Percentiles rank a stretch among this genome's conserved stretches.
Evolutionary conservation across 345 rosid genomes (phyloP).

Genomic region (Eucalyptus marginata): DNA sequence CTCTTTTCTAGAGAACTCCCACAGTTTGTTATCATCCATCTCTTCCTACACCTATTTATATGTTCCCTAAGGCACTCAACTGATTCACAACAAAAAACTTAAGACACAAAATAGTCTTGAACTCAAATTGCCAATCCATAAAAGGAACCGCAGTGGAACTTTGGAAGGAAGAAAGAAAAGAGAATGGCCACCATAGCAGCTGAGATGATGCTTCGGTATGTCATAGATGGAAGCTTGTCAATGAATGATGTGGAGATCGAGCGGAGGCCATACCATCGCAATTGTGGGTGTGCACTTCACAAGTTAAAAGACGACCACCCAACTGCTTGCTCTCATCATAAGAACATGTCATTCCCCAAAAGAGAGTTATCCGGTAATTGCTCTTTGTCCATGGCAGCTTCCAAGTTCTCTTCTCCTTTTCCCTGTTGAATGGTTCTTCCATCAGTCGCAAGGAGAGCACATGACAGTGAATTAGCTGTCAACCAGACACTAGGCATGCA

Average conservation of each 20-base stretch:
- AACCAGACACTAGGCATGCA: neutral
- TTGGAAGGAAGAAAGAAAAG: neutral
- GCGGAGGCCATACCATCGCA: slow-evolving; percentile 4
- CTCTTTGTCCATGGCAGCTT: neutral
- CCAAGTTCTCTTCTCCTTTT: neutral
- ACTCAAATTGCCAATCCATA: neutral
- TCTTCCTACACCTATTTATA: neutral
- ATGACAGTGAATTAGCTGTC: neutral
- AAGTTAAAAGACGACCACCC: neutral
- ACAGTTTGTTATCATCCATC: neutral
- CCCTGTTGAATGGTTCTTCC: neutral
- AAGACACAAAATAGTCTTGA: neutral
- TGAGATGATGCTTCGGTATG: neutral
- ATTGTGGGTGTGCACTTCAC: slow-evolving; percentile 4
- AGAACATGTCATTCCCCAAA: neutral
- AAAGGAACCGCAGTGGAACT: neutral
- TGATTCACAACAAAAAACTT: neutral
- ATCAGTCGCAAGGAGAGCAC: neutral
- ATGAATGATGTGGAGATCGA: neutral
- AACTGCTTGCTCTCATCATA: neutral
- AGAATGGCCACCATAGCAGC: neutral
- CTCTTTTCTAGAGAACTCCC: neutral
- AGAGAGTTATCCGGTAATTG: neutral
- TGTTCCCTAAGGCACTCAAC: neutral
- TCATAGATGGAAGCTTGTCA: neutral